Evolutionary conservation across 2,329 filamentous ascomycete genomes (phyloP).

Genomic region (Zasmidium citrigriseum): DNA sequence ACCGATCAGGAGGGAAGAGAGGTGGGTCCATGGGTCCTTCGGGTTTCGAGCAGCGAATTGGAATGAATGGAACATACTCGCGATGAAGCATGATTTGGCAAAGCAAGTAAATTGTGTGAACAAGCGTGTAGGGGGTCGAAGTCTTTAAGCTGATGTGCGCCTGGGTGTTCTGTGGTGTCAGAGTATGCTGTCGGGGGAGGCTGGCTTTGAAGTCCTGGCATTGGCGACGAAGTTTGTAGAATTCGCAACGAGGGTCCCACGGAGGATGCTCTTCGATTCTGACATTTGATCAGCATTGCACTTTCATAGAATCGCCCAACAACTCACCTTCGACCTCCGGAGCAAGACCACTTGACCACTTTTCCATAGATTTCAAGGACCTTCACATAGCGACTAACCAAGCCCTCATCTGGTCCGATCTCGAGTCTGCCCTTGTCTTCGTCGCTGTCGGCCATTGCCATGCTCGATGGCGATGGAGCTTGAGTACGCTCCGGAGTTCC

Average conservation of each 20-base stretch:
- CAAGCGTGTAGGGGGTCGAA: slow-evolving; percentile 64
- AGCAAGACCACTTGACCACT: slow-evolving; percentile 60
- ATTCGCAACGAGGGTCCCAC: slow-evolving; percentile 59
- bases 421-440: slow-evolving; percentile 55
- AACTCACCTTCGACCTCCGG: slow-evolving; percentile 54
- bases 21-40: slow-evolving; percentile 62
- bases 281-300: slow-evolving; percentile 6
- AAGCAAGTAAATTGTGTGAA: slow-evolving; percentile 67
- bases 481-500: slow-evolving; percentile 22
- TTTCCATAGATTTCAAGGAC: slow-evolving; percentile 58
- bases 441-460: slow-evolving; percentile 22
- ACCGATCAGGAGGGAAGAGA: slow-evolving; percentile 51
- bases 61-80: slow-evolving; percentile 68
- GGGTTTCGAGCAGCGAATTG: slow-evolving; percentile 54
- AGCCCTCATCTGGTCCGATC: slow-evolving; percentile 50
- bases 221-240: slow-evolving; percentile 54
- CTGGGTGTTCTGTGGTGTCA: slow-evolving; percentile 63
- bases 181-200: slow-evolving; percentile 59
- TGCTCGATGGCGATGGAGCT: slow-evolving; percentile 19
- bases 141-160: slow-evolving; percentile 66
- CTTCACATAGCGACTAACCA: slow-evolving; percentile 54
- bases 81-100: slow-evolving; percentile 69
- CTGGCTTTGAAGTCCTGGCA: slow-evolving; percentile 56
- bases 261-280: slow-evolving; percentile 57
- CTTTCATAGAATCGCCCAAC: background rate